These are phyloP conservation scores for Amylocarpus encephaloides DNA, from an alignment of 2,329 filamentous ascomycete genomes.

Conservation along the genomic window DNA sequence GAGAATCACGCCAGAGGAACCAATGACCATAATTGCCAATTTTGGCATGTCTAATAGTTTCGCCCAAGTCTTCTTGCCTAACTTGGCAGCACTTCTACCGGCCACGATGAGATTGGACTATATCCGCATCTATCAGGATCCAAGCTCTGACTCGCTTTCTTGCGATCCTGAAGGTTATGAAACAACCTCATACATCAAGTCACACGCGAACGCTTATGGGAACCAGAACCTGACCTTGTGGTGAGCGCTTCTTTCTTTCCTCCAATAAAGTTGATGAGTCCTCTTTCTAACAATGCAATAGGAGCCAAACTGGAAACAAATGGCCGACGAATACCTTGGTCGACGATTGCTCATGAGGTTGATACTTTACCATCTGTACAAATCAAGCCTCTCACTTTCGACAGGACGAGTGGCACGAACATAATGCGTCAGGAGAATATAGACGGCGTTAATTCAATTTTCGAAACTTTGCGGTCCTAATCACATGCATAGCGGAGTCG, in stretches of 20 bases:
- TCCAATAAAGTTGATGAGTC: not conserved
- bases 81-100: slow-evolving; percentile 49
- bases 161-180: slow-evolving; percentile 63
- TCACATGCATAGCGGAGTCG: slow-evolving; percentile 13
- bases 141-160: slow-evolving; percentile 49
- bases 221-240: slow-evolving; percentile 61
- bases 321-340: slow-evolving; percentile 59
- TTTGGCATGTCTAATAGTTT: slow-evolving; percentile 66
- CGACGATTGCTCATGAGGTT: slow-evolving; percentile 40
- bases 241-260: not conserved
- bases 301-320: slow-evolving; percentile 42
- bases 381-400: slow-evolving; percentile 12
- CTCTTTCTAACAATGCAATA: slow-evolving; percentile 18
- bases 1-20: slow-evolving; percentile 58
- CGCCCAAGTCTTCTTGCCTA: slow-evolving; percentile 52
- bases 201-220: slow-evolving; percentile 48
- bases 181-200: slow-evolving; percentile 60
- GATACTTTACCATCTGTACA: slow-evolving; percentile 16
- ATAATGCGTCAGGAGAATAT: slow-evolving; percentile 22
- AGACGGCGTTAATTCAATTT: slow-evolving; percentile 15
- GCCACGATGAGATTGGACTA: slow-evolving; percentile 64
- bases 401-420: slow-evolving; percentile 17
- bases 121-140: slow-evolving; percentile 63
- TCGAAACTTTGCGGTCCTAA: slow-evolving; percentile 7
- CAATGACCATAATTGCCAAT: slow-evolving; percentile 61